Evolutionary conservation across 176 grass and related monocot species (phyloP).

Genomic region (Typha latifolia): DNA sequence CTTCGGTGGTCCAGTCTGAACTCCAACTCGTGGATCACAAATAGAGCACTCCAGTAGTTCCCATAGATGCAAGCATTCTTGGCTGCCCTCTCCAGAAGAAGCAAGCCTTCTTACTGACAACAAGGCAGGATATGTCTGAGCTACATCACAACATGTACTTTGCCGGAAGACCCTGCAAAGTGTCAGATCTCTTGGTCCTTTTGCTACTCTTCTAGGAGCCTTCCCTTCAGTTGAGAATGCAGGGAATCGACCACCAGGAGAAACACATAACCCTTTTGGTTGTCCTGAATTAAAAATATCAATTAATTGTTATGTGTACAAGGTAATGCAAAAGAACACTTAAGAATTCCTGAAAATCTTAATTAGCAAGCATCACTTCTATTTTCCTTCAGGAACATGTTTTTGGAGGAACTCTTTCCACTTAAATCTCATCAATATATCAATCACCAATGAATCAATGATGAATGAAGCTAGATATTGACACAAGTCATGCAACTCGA

Average conservation of each 20-base stretch:
- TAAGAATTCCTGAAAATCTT: too few species aligned
- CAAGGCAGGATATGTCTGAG: conserved; percentile 64
- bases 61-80: conserved; percentile 90
- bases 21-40: conserved; percentile 67
- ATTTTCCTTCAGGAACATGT: too few species aligned
- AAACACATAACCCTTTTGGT: conserved; percentile 61
- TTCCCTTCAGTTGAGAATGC: conserved; percentile 61
- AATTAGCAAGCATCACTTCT: too few species aligned
- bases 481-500: too few species aligned
- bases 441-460: too few species aligned
- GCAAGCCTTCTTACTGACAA: conserved; percentile 77
- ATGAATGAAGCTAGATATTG: too few species aligned
- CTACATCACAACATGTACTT: conserved; percentile 77
- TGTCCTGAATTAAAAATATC: conserved; percentile 20
- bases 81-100: conserved; percentile 66
- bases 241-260: conserved; percentile 73
- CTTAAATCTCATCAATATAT: too few species aligned
- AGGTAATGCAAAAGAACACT: too few species aligned
- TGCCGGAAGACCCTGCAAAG: conserved; percentile 82
- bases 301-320: not conserved
- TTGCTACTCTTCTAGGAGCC: conserved; percentile 51
- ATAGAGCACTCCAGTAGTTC: conserved; percentile 93
- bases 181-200: conserved; percentile 62
- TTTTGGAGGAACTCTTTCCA: too few species aligned
- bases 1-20: conserved; percentile 56